phyloP scores from a whole-genome alignment of 208 protist species.

The Crithidia acanthocephali region DNA sequence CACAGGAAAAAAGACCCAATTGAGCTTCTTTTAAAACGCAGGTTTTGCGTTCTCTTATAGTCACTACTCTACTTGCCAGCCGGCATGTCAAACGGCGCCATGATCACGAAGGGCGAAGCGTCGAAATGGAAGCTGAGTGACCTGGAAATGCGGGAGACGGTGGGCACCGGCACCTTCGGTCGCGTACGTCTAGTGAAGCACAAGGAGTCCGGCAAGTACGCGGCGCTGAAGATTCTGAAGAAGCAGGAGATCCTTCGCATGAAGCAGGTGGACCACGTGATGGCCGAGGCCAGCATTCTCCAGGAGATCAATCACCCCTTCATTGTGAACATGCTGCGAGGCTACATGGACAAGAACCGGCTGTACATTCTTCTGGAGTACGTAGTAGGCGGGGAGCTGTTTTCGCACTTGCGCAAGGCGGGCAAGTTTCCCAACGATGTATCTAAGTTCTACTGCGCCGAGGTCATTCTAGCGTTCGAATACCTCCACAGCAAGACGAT shows the following conservation, averaged over 20 bases:
- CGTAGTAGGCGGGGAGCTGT: conserved; percentile 93
- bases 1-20: background rate
- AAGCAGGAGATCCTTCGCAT: conserved; percentile 92
- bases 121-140: conserved; percentile 86
- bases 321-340: conserved; percentile 95
- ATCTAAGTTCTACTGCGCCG: conserved; percentile 94
- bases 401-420: conserved; percentile 92
- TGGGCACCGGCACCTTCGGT: conserved; percentile 96
- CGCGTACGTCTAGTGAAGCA: conserved; percentile 93
- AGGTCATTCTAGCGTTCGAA: conserved; percentile 85
- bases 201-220: conserved; percentile 80
- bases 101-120: conserved; percentile 70
- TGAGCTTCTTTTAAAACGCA: background rate
- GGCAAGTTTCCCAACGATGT: conserved; percentile 93
- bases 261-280: conserved; percentile 93
- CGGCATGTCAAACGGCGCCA: conserved; percentile 11
- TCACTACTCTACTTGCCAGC: background rate
- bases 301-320: conserved; percentile 94
- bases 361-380: conserved; percentile 96
- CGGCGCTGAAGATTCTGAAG: conserved; percentile 92
- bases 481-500: conserved; percentile 87
- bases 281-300: conserved; percentile 95
- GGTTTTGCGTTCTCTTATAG: background rate
- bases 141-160: conserved; percentile 88
- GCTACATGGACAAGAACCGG: conserved; percentile 95